These are phyloP conservation scores for Didymella exigua DNA, from an alignment of 2,329 filamentous ascomycete species.

Conservation along the genomic window DNA sequence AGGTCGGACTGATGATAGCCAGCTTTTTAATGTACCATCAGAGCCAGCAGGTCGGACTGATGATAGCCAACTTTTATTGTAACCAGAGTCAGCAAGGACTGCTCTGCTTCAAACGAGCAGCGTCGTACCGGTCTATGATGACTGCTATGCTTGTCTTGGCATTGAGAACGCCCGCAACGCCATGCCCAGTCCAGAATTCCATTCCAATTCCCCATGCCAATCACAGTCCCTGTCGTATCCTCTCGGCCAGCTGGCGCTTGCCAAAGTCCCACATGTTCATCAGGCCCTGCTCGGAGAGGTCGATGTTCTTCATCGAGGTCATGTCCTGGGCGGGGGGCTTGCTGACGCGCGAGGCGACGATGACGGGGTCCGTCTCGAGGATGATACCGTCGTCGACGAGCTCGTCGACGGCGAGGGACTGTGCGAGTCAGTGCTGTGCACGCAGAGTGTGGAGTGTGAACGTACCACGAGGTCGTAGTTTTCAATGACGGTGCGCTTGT, in stretches of 20 bases:
- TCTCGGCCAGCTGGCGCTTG: conserved; percentile 87
- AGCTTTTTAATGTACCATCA: no score
- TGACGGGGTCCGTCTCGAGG: conserved; percentile 93
- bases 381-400: conserved; percentile 74
- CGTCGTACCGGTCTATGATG: conserved; percentile 18
- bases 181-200: conserved; percentile 22
- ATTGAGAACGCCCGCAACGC: conserved; percentile 42
- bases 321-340: conserved; percentile 89
- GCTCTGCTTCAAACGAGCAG: conserved; percentile 8
- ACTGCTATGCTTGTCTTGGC: conserved; percentile 27
- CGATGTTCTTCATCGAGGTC: conserved; percentile 86
- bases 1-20: no score
- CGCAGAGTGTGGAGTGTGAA: not conserved
- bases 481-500: conserved; percentile 97
- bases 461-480: conserved; percentile 88
- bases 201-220: not conserved
- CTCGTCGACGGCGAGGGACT: conserved; percentile 92
- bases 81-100: conserved; percentile 14
- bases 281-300: conserved; percentile 93
- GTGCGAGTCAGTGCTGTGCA: conserved; percentile 70
- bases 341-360: conserved; percentile 90
- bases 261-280: conserved; percentile 94
- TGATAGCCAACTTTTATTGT: no score
- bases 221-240: conserved; percentile 75
- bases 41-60: no score